These are phyloP conservation scores for Hanseniaspora uvarum DNA, from an alignment of 1,139 yeast species.

Conservation along the genomic window DNA sequence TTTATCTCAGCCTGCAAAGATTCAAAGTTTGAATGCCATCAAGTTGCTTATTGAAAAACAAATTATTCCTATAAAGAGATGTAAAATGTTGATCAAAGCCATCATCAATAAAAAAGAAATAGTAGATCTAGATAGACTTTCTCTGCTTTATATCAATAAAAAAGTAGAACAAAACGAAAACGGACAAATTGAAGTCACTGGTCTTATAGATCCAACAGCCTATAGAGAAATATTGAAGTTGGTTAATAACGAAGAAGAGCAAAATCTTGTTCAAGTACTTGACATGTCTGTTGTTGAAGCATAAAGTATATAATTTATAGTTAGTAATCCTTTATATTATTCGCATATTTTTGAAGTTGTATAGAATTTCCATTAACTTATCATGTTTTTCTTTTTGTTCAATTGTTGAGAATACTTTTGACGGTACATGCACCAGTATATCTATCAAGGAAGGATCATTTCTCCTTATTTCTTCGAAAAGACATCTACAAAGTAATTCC, in stretches of 20 bases:
- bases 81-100: conserved; percentile 72
- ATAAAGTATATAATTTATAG: conserved; percentile 24
- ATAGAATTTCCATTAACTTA: conserved; percentile 27
- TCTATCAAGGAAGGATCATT: conserved; percentile 1
- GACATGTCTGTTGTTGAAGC: conserved; percentile 83
- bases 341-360: conserved; percentile 27
- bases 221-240: conserved; percentile 56
- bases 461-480: conserved; percentile 2
- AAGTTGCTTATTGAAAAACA: conserved; percentile 65
- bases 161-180: conserved; percentile 42
- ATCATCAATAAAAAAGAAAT: conserved; percentile 40
- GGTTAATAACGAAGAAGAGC: conserved; percentile 36
- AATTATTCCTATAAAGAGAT: conserved; percentile 84
- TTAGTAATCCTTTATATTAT: not conserved
- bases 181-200: conserved; percentile 38
- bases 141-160: conserved; percentile 21
- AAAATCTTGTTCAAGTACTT: conserved; percentile 66
- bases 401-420: conserved; percentile 26
- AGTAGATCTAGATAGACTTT: conserved; percentile 29
- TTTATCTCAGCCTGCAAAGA: conserved; percentile 70
- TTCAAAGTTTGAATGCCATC: conserved; percentile 88
- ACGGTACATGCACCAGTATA: conserved; percentile 18
- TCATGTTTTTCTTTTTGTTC: conserved; percentile 16
- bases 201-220: conserved; percentile 79
- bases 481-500: conserved; percentile 26